Evolutionary conservation across 2,329 filamentous ascomycete genomes (phyloP).

Genomic region (Sordariomycetes sp.): DNA sequence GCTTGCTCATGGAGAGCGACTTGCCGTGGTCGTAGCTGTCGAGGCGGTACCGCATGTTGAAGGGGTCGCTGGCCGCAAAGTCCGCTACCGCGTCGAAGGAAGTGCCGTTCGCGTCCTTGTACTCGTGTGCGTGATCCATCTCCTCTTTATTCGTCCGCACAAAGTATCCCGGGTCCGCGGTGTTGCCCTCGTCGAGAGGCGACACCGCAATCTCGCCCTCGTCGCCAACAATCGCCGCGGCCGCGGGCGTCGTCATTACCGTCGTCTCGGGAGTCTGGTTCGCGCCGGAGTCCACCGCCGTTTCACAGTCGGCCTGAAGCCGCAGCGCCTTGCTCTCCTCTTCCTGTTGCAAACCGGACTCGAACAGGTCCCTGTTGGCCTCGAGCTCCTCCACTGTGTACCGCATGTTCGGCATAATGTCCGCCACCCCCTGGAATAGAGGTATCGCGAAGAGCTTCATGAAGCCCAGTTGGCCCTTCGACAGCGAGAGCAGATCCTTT

Average conservation of each 20-base stretch:
- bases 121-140: slow-evolving; percentile 9
- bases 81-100: slow-evolving; percentile 30
- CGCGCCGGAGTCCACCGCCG: background rate
- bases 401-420: slow-evolving; percentile 71
- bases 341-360: background rate
- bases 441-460: slow-evolving; percentile 94
- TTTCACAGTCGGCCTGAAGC: background rate
- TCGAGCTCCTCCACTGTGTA: slow-evolving; percentile 66
- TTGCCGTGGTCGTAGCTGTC: slow-evolving; percentile 20
- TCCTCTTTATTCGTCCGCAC: background rate
- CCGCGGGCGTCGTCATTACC: slow-evolving; percentile 8
- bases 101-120: slow-evolving; percentile 24
- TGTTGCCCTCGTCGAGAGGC: background rate
- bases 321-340: background rate
- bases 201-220: background rate
- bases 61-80: slow-evolving; percentile 35
- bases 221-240: background rate
- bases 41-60: slow-evolving; percentile 19
- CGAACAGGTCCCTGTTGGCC: slow-evolving; percentile 11
- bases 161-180: background rate
- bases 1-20: slow-evolving; percentile 28
- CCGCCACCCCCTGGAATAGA: slow-evolving; percentile 76
- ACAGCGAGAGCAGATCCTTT: slow-evolving; percentile 70
- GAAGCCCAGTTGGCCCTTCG: slow-evolving; percentile 83
- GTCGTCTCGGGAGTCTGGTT: slow-evolving; percentile 1